Percentiles rank a stretch among this genome's conserved stretches.
These are phyloP conservation scores for Arthrobotrys megalospora DNA, from an alignment of 2,329 filamentous ascomycete species.

Conservation along the genomic window DNA sequence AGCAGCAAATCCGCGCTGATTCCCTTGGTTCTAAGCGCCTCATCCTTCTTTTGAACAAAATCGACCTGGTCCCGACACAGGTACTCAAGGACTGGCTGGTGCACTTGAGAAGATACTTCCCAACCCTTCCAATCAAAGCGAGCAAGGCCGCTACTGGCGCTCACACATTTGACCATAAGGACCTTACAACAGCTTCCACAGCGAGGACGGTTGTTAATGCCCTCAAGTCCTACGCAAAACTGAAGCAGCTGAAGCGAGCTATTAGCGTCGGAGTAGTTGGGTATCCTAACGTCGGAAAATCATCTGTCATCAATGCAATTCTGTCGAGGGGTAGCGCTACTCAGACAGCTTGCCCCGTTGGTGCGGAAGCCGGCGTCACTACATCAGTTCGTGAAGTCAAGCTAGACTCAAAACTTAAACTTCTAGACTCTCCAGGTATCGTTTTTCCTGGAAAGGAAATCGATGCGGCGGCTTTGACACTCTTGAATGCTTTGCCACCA, in stretches of 20 bases:
- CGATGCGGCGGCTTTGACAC: constrained; percentile 83
- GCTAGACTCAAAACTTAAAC: constrained; percentile 92
- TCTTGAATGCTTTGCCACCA: constrained; percentile 91
- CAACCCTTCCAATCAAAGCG: constrained; percentile 88
- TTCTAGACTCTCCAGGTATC: constrained; percentile 94
- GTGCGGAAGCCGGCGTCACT: constrained; percentile 92
- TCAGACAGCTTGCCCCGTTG: constrained; percentile 82
- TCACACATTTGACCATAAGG: constrained; percentile 91
- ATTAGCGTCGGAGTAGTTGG: constrained; percentile 94
- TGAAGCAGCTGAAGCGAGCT: constrained; percentile 87
- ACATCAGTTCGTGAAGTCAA: constrained; percentile 91
- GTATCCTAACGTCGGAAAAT: constrained; percentile 96
- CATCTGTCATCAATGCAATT: constrained; percentile 94
- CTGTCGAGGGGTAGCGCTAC: constrained; percentile 80
- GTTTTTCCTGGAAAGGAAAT: constrained; percentile 80
- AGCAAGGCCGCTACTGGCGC: constrained; percentile 86
- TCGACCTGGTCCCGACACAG: constrained; percentile 86
- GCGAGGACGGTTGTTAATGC: constrained; percentile 88
- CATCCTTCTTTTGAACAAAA: constrained; percentile 95
- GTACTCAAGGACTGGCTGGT: constrained; percentile 88
- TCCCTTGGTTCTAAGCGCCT: constrained; percentile 86
- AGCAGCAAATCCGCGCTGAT: constrained; percentile 91
- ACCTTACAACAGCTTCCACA: constrained; percentile 87
- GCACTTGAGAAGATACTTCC: constrained; percentile 89
- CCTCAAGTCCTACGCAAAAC: constrained; percentile 88